Evolutionary conservation across 331 rosid species (phyloP), one percentile per base, ranked within the genome.

Genomic region (Malus hybrid): DNA sequence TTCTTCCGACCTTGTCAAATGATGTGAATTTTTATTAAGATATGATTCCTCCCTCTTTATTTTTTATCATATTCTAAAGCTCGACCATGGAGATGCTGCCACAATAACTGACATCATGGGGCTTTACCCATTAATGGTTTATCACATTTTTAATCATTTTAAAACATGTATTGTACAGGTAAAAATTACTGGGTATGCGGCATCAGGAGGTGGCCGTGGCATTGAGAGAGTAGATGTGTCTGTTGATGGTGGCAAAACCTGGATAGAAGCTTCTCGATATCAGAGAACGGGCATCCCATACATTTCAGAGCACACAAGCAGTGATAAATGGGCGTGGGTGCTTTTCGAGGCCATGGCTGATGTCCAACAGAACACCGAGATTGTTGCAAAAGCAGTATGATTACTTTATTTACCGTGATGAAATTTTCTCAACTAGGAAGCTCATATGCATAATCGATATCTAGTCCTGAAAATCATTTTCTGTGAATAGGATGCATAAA

Each of bases 261-360:
- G 97, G 97, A 60, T 87, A 32, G 97, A 92, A 80, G 93, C 97
- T 77, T 82, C 85, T 22, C 89, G 91, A 77, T 83, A 71, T 80
- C 97, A 92, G 84, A 90, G 84, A 83, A 64, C 18, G 62, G 96
- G 82, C 39, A 60, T 78, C 73, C 88, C 86, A 13, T 89, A 94
- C 61, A 69, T 90, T 29, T 42, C 97, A 7, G 97, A 89, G 44
- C 82, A 79, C 60, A 75, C 76, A 66, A 77, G 80, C 81, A 81
- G 93, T 78, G 92, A 94, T 77, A 94, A 90, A 78, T 94, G 99
- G 99, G 99, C 97, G 52, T 94, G 99, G 99, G 97, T 94, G 82
- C 88, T 94, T 39, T 94, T 94, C 42, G 93, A 90, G 80, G 81
- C 84, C 84, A 80, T 78, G 3, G 77, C 82, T 42, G 93, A 92